Evolutionary conservation across 768 basidiomycete genomes (phyloP).

Genomic region (Leucogyrophana mollusca): DNA sequence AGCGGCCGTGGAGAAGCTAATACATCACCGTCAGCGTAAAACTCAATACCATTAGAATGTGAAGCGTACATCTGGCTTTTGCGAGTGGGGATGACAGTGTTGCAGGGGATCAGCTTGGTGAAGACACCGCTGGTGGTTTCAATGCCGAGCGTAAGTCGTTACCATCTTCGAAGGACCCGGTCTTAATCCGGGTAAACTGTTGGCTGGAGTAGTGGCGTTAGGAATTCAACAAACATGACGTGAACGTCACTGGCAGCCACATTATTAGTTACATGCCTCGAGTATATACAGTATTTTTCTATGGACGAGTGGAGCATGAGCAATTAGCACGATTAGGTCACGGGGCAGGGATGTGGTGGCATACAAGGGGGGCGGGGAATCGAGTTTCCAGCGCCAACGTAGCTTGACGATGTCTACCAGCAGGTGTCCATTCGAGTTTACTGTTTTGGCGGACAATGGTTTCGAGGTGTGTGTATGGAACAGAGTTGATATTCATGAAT

Average conservation of each 20-base stretch:
- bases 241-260: too few relatives aligned
- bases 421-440: too few relatives aligned
- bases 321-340: constrained; percentile 9
- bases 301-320: neutral
- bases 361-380: neutral
- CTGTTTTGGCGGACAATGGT: too few relatives aligned
- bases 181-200: constrained; percentile 89
- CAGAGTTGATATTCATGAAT: too few relatives aligned
- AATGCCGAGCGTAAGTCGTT: constrained; percentile 97
- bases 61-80: constrained; percentile 82
- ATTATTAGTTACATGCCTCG: too few relatives aligned
- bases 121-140: constrained; percentile 98
- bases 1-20: constrained; percentile 75
- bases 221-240: too few relatives aligned
- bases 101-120: constrained; percentile 95
- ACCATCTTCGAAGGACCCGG: constrained; percentile 93
- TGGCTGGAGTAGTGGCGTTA: constrained; percentile 90
- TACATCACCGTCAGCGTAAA: neutral
- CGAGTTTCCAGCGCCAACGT: too few relatives aligned
- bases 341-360: constrained; percentile 4
- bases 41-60: neutral
- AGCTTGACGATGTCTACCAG: too few relatives aligned
- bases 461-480: too few relatives aligned
- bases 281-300: too few relatives aligned
- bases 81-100: constrained; percentile 97